phyloP scores from a whole-genome alignment of 2,329 filamentous ascomycete genomes.

The Setomelanomma holmii region DNA sequence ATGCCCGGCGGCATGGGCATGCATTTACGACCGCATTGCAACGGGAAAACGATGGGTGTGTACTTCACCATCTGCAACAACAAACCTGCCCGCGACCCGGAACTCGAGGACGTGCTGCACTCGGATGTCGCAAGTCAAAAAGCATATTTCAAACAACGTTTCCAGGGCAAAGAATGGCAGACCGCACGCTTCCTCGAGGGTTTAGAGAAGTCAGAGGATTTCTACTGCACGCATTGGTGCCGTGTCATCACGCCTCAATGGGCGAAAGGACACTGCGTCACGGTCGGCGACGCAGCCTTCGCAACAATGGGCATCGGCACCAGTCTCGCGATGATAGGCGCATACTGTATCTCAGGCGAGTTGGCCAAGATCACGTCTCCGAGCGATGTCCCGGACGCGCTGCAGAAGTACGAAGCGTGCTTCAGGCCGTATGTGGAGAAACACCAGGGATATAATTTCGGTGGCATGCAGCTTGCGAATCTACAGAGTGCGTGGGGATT shows the following conservation, averaged over 20 bases:
- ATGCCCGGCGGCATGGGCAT: constrained; percentile 29
- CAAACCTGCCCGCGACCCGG: constrained; percentile 11
- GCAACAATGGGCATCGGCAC: constrained; percentile 41
- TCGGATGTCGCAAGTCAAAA: constrained; percentile 53
- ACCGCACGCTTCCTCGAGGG: constrained; percentile 52
- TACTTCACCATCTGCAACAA: constrained; percentile 34
- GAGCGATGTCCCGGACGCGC: constrained; percentile 20
- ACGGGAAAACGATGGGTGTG: constrained; percentile 29
- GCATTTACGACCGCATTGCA: constrained; percentile 36
- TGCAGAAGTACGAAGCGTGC: constrained; percentile 28
- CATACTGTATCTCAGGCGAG: constrained; percentile 50
- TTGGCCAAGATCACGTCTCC: constrained; percentile 28
- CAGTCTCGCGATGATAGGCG: constrained; percentile 47
- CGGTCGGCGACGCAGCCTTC: constrained; percentile 62
- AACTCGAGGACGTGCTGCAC: constrained; percentile 21
- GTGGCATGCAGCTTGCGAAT: constrained; percentile 32
- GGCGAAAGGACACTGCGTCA: constrained; percentile 57
- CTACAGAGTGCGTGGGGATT: constrained; percentile 43
- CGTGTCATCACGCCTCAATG: constrained; percentile 56
- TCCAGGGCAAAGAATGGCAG: constrained; percentile 56
- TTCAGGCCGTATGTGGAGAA: constrained; percentile 26
- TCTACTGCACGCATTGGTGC: constrained; percentile 56
- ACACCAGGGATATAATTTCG: constrained; percentile 10
- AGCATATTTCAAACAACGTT: constrained; percentile 40
- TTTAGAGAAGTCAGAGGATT: constrained; percentile 52